Evolutionary conservation across 2,329 filamentous ascomycete species (phyloP), one percentile per base, ranked within the genome.

Genomic region (Tolypocladium endophyticum): DNA sequence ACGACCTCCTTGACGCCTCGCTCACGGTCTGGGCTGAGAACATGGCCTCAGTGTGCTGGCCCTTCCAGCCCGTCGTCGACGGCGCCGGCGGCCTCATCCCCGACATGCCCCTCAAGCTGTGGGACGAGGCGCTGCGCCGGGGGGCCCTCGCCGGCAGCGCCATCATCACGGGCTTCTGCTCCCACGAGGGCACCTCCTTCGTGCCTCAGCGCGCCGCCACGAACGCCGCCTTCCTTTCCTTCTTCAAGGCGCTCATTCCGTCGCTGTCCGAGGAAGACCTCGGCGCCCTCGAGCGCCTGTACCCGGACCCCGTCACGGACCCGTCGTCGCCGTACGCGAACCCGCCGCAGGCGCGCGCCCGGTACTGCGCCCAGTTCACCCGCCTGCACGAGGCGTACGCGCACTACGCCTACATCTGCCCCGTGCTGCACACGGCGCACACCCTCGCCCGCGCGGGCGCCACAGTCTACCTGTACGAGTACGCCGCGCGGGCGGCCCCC

Each of bases 21-120:
- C 69, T 74, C 55, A 52, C 59, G 7, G 73, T 84, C 36, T 84
- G 76, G 73, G 63, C 70, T 12, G 69, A 69, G 54, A 78, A 79
- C 65, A 68, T 71, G n/a, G 63, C 67, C 4, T 74, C 72, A 9
- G 72, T 84, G 11, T 75, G 77, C 35, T 86, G 83, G 83, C 77
- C 88, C 0, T 90, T 89, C 73, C 87, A 89, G 65, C 87, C 87
- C 9, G 83, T 86, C 41, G 81, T 90, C 60, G 86, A 88, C 66
- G 80, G 45, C 45, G 14, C 14, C 25, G 72, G 69, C 4, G 79
- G 81, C 16, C 70, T 86, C 18, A 83, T 90, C 58, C 76, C 79
- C 2, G 75, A 79, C 33, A 72, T 80, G 14, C 87, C 87, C 3
- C 76, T 87, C 16, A 74, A 78, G n/a, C 77, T 79, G n/a, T 87